Evolutionary conservation across 768 basidiomycete species (phyloP), one percentile per base, ranked within the genome.

Genomic region (Boletus eberwhitei): DNA sequence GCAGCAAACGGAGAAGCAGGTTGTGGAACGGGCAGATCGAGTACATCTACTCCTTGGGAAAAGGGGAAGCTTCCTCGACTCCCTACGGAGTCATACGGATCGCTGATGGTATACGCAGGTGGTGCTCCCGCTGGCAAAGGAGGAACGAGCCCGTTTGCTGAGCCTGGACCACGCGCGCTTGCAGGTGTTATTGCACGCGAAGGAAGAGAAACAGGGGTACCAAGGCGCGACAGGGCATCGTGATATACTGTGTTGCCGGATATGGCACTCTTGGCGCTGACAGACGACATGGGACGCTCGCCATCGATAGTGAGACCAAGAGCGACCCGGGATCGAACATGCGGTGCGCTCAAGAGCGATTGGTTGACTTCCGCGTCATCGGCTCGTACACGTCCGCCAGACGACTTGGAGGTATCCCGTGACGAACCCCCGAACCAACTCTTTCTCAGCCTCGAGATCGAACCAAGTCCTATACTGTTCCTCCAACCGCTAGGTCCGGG

Each of bases 171-270:
- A 44, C 69, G 71, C 8, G 42, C 59, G 9, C 67, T 71, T 4
- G 74, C 70, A 35, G 81, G 79, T 2, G 81, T 79, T 52, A 79
- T 47, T 9, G 79, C 82, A 36, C 79, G 71, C 6, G 75, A 75
- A 44, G 78, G 76, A 17, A 71, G 51, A 12, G 65, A 65, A 7
- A 72, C 61, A 21, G 81, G 78, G 3, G 82, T 81, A 2, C 60
- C 69, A 12, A 75, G 68, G 11, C 71, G 69, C 0, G 84, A 85
- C 4, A 68, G 53, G 0, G 87, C 86, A 61, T 88, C 86, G 56
- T 83, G 82, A 59, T 83, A 88, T 3, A 85, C 60, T 0, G 85
- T 86, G 31, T 72, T 77, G 5, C 80, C 85, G 2, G 80, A 82
- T 14, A 73, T 55, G 6, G 72, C 77, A 50, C 85, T 87, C 54